A percentile compares a stretch with the other conserved stretches of the same genome.
phyloP scores from a whole-genome alignment of 2,329 filamentous ascomycete species.

The Rhynchosporium graminicola region DNA sequence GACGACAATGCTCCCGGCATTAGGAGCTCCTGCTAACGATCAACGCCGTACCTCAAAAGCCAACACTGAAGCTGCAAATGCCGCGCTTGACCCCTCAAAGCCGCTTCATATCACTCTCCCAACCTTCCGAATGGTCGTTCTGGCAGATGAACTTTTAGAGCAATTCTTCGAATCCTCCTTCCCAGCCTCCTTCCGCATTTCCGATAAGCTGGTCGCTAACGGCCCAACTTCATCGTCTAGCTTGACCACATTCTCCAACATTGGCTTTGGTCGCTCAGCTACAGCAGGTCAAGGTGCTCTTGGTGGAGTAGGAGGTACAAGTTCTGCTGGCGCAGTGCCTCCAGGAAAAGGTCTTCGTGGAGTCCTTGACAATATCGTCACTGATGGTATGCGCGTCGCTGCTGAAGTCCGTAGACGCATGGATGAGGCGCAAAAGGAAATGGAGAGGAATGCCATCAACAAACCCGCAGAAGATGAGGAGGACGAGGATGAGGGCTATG shows the following conservation, averaged over 20 bases:
- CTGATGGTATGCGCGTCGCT: conserved; percentile 93
- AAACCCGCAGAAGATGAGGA: conserved; percentile 67
- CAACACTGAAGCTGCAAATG: conserved; percentile 77
- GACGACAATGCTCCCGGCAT: conserved; percentile 32
- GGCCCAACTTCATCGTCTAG: conserved; percentile 59
- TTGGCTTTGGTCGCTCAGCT: conserved; percentile 56
- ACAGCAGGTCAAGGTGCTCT: conserved; percentile 44
- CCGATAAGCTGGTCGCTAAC: conserved; percentile 54
- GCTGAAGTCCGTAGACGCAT: conserved; percentile 88
- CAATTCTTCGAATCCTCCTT: conserved; percentile 98
- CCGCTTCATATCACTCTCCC: conserved; percentile 94
- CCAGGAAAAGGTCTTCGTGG: conserved; percentile 77
- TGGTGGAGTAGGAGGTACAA: conserved; percentile 31
- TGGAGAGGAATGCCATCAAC: conserved; percentile 79
- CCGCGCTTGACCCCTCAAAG: conserved; percentile 87
- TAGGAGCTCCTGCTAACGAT: conserved; percentile 15
- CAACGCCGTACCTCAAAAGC: conserved; percentile 57
- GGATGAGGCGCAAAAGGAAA: conserved; percentile 91
- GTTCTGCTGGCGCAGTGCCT: conserved; percentile 38
- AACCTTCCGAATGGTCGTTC: conserved; percentile 97
- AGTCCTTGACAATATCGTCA: conserved; percentile 96
- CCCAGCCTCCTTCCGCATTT: conserved; percentile 86
- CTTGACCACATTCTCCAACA: conserved; percentile 82
- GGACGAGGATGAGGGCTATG: conserved; percentile 67
- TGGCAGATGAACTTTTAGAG: conserved; percentile 92